Percentiles rank a stretch among this genome's conserved stretches.
Evolutionary conservation across 805 yeast genomes (phyloP).

Genomic region (Wickerhamiella alocasiicola): DNA sequence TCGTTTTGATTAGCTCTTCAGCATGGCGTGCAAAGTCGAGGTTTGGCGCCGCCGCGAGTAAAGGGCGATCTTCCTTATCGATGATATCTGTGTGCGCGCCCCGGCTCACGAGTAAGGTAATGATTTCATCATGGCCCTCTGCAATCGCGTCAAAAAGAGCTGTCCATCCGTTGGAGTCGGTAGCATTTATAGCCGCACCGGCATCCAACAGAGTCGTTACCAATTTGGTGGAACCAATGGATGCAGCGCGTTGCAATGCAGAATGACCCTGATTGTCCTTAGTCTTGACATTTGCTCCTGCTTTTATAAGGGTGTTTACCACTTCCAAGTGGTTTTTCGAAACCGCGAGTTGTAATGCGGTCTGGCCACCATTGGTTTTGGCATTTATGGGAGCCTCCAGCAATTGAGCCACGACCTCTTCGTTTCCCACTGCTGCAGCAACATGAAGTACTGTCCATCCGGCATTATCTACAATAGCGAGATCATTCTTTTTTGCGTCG

Average conservation of each 20-base stretch:
- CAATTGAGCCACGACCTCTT: constrained; percentile 37
- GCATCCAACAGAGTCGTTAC: constrained; percentile 42
- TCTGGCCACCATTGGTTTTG: constrained; percentile 53
- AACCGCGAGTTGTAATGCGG: constrained; percentile 64
- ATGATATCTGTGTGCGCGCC: constrained; percentile 53
- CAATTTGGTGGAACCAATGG: constrained; percentile 53
- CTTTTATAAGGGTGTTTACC: constrained; percentile 41
- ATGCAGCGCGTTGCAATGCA: constrained; percentile 73
- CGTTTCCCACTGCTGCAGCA: constrained; percentile 62
- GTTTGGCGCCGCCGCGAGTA: constrained; percentile 39
- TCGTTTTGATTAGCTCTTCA: constrained; percentile 1
- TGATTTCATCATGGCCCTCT: constrained; percentile 78
- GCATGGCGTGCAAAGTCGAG: background rate
- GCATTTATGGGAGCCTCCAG: constrained; percentile 37
- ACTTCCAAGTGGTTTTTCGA: constrained; percentile 50
- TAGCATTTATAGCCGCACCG: constrained; percentile 52
- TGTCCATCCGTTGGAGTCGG: constrained; percentile 65
- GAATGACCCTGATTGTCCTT: constrained; percentile 57
- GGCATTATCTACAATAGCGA: constrained; percentile 62
- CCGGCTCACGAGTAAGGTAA: constrained; percentile 40
- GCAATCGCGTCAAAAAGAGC: constrained; percentile 82
- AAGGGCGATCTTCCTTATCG: constrained; percentile 30
- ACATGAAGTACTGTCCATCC: constrained; percentile 89
- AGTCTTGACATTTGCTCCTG: constrained; percentile 47
- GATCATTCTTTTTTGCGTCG: constrained; percentile 32